A percentile compares a stretch with the other conserved stretches of the same genome.
phyloP scores from a whole-genome alignment of 1,284 basidiomycete genomes.

The Vanrija sp. region DNA sequence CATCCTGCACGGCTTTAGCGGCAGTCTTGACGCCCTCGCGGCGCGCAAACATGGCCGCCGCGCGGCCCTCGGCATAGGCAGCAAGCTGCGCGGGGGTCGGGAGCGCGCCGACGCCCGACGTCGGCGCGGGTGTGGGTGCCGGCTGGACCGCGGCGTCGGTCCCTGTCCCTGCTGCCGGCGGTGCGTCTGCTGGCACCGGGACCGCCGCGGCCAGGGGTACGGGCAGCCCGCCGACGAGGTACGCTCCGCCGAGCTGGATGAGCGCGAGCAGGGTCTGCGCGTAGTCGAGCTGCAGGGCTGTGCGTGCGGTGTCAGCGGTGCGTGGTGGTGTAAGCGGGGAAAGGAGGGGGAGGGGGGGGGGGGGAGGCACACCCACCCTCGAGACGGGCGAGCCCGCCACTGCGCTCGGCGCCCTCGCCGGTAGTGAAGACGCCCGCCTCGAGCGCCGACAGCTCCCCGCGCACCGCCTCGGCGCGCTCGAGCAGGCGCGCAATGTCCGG shows the following conservation, averaged over 20 bases:
- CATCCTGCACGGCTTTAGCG: slow-evolving; percentile 12
- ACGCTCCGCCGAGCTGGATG: slow-evolving; percentile 9
- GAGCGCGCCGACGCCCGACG: neutral
- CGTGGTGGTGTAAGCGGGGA: no score
- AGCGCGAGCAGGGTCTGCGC: slow-evolving; percentile 20
- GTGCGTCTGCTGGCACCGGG: neutral
- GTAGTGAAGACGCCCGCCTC: slow-evolving; percentile 3
- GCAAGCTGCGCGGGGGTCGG: slow-evolving; percentile 10
- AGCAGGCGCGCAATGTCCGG: slow-evolving; percentile 8
- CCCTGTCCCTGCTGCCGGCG: neutral
- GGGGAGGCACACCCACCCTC: slow-evolving; percentile 7
- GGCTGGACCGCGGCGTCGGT: neutral
- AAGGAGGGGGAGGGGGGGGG: no score
- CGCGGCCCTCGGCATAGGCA: slow-evolving; percentile 13
- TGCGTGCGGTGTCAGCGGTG: no score
- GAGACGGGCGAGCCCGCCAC: neutral
- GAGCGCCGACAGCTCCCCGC: slow-evolving; percentile 1
- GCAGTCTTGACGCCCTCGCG: slow-evolving; percentile 14
- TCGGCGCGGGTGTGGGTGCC: neutral
- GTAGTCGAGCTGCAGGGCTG: slow-evolving; percentile 17
- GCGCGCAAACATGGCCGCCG: slow-evolving; percentile 14
- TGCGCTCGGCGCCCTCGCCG: slow-evolving; percentile 1
- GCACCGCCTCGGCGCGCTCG: slow-evolving; percentile 14
- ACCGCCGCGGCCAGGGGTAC: slow-evolving; percentile 6
- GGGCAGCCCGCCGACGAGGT: slow-evolving; percentile 21